These are phyloP conservation scores for Penicillium sclerotiorum DNA, from an alignment of 2,329 filamentous ascomycete genomes.

Conservation along the genomic window DNA sequence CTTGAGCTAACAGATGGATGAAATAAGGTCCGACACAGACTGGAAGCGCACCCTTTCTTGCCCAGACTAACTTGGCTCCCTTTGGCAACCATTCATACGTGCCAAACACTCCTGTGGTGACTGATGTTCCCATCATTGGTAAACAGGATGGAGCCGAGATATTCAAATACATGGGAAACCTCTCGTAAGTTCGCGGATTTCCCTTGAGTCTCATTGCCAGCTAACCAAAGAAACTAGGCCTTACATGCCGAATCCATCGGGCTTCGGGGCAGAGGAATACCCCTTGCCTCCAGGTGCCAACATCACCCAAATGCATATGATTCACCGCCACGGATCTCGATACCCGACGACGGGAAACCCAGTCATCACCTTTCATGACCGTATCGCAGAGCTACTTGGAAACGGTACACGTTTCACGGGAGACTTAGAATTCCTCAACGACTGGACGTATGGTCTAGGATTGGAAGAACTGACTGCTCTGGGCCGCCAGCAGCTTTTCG, in stretches of 20 bases:
- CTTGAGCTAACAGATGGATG: neutral
- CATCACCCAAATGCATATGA: slow-evolving; percentile 7
- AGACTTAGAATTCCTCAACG: neutral
- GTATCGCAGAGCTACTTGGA: neutral
- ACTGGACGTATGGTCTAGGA: slow-evolving; percentile 3
- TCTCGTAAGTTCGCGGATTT: slow-evolving; percentile 1
- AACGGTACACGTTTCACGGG: slow-evolving; percentile 4
- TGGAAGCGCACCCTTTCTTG: neutral
- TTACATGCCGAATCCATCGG: slow-evolving; percentile 5
- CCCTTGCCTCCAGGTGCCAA: slow-evolving; percentile 1
- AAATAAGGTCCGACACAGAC: slow-evolving; percentile 1
- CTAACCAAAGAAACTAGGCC: neutral
- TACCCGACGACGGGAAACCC: neutral
- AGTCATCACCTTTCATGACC: neutral
- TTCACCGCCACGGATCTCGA: slow-evolving; percentile 4
- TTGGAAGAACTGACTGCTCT: slow-evolving; percentile 2
- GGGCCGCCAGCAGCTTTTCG: slow-evolving; percentile 4
- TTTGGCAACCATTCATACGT: neutral
- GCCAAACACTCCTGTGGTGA: slow-evolving; percentile 1
- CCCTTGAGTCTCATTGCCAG: neutral
- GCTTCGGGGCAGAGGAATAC: slow-evolving; percentile 4
- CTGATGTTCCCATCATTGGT: slow-evolving; percentile 1
- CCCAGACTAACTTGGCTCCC: neutral
- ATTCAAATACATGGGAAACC: slow-evolving; percentile 5
- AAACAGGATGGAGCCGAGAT: neutral